Percentiles rank a stretch among this genome's conserved stretches.
These are phyloP conservation scores for Calycina herbarum DNA, from an alignment of 2,329 filamentous ascomycete species.

Conservation along the genomic window DNA sequence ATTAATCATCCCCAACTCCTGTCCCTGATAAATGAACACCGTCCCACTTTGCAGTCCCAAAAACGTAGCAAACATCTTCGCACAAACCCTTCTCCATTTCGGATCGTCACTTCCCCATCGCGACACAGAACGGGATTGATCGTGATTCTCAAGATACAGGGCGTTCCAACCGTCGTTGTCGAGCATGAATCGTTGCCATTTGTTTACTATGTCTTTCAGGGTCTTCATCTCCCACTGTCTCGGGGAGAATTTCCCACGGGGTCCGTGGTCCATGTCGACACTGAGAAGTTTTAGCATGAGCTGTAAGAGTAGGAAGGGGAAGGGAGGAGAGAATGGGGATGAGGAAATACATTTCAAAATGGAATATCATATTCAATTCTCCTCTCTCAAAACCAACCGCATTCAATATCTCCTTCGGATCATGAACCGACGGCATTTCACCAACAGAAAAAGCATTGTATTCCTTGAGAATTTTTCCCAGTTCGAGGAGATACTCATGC, in stretches of 20 bases:
- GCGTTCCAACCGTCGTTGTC: conserved; percentile 57
- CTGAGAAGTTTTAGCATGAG: conserved; percentile 32
- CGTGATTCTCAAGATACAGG: conserved; percentile 59
- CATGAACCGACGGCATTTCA: conserved; percentile 47
- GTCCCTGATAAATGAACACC: conserved; percentile 59
- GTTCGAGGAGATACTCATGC: conserved; percentile 49
- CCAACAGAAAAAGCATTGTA: conserved; percentile 55
- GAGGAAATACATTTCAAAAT: conserved; percentile 59
- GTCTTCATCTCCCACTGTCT: conserved; percentile 40
- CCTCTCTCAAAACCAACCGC: conserved; percentile 56
- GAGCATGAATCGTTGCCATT: conserved; percentile 53
- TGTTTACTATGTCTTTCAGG: conserved; percentile 48
- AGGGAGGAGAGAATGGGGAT: neutral
- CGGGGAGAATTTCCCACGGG: conserved; percentile 47
- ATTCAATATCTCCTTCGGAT: conserved; percentile 50
- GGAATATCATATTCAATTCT: conserved; percentile 72
- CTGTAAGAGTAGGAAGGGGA: neutral
- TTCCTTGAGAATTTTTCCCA: conserved; percentile 47
- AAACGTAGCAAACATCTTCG: conserved; percentile 56
- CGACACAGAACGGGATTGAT: conserved; percentile 53
- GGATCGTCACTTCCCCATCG: conserved; percentile 46
- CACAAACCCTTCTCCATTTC: conserved; percentile 43
- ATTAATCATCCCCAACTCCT: conserved; percentile 61
- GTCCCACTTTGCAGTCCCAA: conserved; percentile 53
- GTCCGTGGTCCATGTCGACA: conserved; percentile 51